These are phyloP conservation scores for Chaetomium sp. DNA, from an alignment of 2,329 filamentous ascomycete genomes.

Conservation along the genomic window DNA sequence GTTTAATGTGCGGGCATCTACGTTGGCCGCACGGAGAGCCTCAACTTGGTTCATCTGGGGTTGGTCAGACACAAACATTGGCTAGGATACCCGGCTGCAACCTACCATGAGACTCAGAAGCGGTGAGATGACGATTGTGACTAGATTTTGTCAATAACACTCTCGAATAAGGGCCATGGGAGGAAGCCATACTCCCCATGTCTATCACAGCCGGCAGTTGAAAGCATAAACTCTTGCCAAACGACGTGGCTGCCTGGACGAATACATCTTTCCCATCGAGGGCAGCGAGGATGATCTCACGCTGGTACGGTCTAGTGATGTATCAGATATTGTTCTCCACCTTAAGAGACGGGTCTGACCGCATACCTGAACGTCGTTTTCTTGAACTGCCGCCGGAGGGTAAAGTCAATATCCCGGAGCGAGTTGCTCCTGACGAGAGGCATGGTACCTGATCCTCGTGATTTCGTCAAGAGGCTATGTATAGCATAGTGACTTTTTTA, in stretches of 20 bases:
- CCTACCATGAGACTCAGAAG: conserved; percentile 83
- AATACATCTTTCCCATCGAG: conserved; percentile 88
- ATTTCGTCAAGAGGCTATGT: not conserved
- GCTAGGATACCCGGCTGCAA: conserved; percentile 3
- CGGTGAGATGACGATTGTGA: conserved; percentile 89
- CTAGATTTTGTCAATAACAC: conserved; percentile 44
- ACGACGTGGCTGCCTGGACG: conserved; percentile 85
- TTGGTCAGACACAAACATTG: not conserved
- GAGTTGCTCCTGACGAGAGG: conserved; percentile 51
- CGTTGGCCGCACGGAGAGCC: conserved; percentile 70
- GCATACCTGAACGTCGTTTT: conserved; percentile 71
- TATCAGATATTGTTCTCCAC: conserved; percentile 2
- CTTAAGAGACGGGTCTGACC: not conserved
- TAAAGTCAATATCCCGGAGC: conserved; percentile 70
- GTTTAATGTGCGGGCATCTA: conserved; percentile 84
- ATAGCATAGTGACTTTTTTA: not conserved
- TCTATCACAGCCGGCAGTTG: conserved; percentile 88
- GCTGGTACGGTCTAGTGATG: conserved; percentile 69
- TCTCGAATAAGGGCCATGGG: too few relatives aligned
- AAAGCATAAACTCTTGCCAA: conserved; percentile 92
- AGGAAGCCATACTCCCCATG: conserved; percentile 65
- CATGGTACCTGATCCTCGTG: conserved; percentile 28
- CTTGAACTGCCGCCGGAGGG: conserved; percentile 70
- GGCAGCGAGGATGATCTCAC: conserved; percentile 82
- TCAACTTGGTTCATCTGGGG: conserved; percentile 86